Base-by-base conservation (phyloP, 306 rosid species). In the Glycyrrhiza uralensis region DNA sequence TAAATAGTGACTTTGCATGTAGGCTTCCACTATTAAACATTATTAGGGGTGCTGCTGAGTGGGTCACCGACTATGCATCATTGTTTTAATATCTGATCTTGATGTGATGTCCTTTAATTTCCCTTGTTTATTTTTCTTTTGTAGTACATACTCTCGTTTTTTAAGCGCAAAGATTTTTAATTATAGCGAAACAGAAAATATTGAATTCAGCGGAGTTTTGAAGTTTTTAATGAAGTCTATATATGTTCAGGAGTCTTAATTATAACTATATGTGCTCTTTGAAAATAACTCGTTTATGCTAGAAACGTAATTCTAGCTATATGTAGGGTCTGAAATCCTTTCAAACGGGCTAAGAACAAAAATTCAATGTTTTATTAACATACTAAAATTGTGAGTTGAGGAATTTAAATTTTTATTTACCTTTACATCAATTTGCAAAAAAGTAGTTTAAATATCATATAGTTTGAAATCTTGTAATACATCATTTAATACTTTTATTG, bases 41-140 rank as follows among this genome's bases (percentile, higher is more conserved):
- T 75, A 38, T 50, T 54, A 30, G 22, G 57, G 47, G 24, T 50
- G 57, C 50, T 50, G 57, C 50, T 36, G 46, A 54, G 70, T 67
- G 78, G 76, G 79, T 72, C 79, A 56, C 82, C 59, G 56, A 72
- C 56, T 30, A 20, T 35, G 60, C 72, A 76, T 35, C 63, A 67
- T 72, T 41, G 59, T 28, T 42, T 64, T 71, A 29, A 71, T 71
- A 22, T 71, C 26, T 70, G 15, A 39, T 38, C n/a, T 54, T 50
- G 39, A 72, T 76, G 42, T 58, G 49, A 77, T 60, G 80, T 52
- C 46, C 49, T 72, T n/a, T n/a, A n/a, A n/a, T n/a, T 69, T 32
- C 17, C 46, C 47, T 19, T 33, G 10, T 61, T 69, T 26, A 19
- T 39, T 46, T 69, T 38, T 38, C 49, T 26, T 64, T 63, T 52